A percentile compares a stretch with the other conserved stretches of the same genome.
Conservation (phyloP, 108 stramenopile species). For the Skeletonema menzelii region DNA sequence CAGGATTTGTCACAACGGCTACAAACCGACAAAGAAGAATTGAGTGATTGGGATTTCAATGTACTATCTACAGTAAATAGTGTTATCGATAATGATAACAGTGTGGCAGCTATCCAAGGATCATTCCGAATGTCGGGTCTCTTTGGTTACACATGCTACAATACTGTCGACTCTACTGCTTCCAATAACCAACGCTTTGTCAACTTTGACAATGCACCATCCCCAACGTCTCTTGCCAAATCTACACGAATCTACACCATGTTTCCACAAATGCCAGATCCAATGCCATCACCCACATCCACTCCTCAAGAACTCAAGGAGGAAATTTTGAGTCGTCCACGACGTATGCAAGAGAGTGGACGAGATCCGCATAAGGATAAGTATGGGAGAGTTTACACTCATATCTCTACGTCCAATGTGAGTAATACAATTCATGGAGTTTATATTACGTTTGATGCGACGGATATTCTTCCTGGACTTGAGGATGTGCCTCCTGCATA, state of each 20-base stretch:
- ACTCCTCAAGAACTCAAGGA: conserved; percentile 12
- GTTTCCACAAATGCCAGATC: conserved; percentile 52
- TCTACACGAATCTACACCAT: conserved; percentile 37
- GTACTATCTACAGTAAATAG: conserved; percentile 3
- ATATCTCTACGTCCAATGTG: conserved; percentile 41
- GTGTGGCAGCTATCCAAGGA: conserved; percentile 45
- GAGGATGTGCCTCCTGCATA: conserved; percentile 26
- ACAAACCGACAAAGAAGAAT: neutral
- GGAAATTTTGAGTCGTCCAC: conserved; percentile 27
- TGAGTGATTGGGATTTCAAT: conserved; percentile 4
- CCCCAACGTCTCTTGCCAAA: conserved; percentile 1
- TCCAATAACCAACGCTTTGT: neutral
- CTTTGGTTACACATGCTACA: conserved; percentile 5
- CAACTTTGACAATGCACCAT: conserved; percentile 7
- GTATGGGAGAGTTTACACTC: conserved; percentile 38
- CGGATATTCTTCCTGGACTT: conserved; percentile 2
- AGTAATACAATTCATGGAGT: conserved; percentile 47
- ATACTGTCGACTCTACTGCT: neutral
- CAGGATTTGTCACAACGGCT: neutral
- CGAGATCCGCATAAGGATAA: conserved; percentile 31
- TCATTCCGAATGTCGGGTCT: conserved; percentile 45
- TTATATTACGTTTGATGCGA: conserved; percentile 33
- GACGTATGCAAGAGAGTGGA: conserved; percentile 30
- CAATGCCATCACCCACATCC: conserved; percentile 32
- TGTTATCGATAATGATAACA: conserved; percentile 23